Evolutionary conservation across 2,329 filamentous ascomycete species (phyloP).

Genomic region (Laburnicola sp.): DNA sequence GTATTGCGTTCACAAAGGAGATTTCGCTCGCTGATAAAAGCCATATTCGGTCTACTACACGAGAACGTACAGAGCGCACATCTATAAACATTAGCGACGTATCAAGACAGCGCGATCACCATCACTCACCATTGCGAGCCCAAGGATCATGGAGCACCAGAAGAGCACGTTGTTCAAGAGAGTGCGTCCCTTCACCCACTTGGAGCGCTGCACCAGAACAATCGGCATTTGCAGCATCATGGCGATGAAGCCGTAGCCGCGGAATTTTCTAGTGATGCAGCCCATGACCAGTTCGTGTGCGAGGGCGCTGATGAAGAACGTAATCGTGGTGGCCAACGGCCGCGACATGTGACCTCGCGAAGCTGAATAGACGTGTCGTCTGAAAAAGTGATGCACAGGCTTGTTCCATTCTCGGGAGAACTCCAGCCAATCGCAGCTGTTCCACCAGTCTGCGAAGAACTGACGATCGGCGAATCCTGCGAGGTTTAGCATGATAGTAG

Average conservation of each 20-base stretch:
- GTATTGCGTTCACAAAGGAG: neutral
- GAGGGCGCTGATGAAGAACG: slow-evolving; percentile 85
- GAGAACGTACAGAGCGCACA: slow-evolving; percentile 47
- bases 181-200: slow-evolving; percentile 71
- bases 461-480: slow-evolving; percentile 82
- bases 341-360: slow-evolving; percentile 76
- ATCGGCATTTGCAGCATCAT: slow-evolving; percentile 98
- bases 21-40: neutral
- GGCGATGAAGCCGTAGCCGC: slow-evolving; percentile 89
- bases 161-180: slow-evolving; percentile 78
- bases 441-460: slow-evolving; percentile 82
- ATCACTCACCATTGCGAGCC: slow-evolving; percentile 71
- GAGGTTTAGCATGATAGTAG: slow-evolving; percentile 1
- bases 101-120: neutral
- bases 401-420: slow-evolving; percentile 96
- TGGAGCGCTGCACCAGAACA: slow-evolving; percentile 83
- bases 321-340: slow-evolving; percentile 79
- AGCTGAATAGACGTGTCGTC: slow-evolving; percentile 89
- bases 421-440: slow-evolving; percentile 85
- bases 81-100: slow-evolving; percentile 28
- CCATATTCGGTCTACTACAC: slow-evolving; percentile 24
- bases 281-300: slow-evolving; percentile 97
- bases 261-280: slow-evolving; percentile 94
- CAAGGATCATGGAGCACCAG: slow-evolving; percentile 89
- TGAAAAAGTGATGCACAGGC: slow-evolving; percentile 94